These are phyloP conservation scores for Saprolegnia diclina DNA, from an alignment of 352 stramenopile genomes.

Conservation along the genomic window DNA sequence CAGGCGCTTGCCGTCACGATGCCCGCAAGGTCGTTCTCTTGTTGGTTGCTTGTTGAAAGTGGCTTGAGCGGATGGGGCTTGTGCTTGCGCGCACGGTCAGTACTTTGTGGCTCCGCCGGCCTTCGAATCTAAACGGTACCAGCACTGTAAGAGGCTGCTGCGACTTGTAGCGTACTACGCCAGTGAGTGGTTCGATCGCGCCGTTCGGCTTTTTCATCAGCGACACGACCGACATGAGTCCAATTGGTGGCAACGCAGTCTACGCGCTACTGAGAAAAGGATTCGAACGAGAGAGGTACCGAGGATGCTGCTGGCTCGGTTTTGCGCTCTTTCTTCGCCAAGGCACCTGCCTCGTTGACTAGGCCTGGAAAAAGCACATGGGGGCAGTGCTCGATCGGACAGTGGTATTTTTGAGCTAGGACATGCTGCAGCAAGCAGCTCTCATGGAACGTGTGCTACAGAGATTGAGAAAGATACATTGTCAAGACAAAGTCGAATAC, in stretches of 20 bases:
- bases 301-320: neutral
- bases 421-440: conserved; percentile 68
- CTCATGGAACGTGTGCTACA: conserved; percentile 71
- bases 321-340: conserved; percentile 8
- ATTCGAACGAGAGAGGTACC: neutral
- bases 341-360: neutral
- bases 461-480: neutral
- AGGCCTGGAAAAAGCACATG: conserved; percentile 60
- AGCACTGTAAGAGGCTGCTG: neutral
- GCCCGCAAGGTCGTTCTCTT: neutral
- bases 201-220: conserved; percentile 20
- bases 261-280: neutral
- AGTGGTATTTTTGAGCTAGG: conserved; percentile 52
- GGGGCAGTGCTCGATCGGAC: conserved; percentile 44
- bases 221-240: conserved; percentile 22
- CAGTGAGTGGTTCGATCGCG: conserved; percentile 1
- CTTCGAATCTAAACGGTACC: neutral
- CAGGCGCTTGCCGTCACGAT: neutral
- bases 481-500: conserved; percentile 28
- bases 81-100: neutral
- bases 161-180: neutral
- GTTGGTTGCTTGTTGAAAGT: neutral
- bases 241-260: conserved; percentile 2
- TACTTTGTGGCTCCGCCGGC: neutral
- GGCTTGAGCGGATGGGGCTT: neutral